These are phyloP conservation scores for Yarrowia sp. DNA, from an alignment of 805 yeast species.

Conservation along the genomic window DNA sequence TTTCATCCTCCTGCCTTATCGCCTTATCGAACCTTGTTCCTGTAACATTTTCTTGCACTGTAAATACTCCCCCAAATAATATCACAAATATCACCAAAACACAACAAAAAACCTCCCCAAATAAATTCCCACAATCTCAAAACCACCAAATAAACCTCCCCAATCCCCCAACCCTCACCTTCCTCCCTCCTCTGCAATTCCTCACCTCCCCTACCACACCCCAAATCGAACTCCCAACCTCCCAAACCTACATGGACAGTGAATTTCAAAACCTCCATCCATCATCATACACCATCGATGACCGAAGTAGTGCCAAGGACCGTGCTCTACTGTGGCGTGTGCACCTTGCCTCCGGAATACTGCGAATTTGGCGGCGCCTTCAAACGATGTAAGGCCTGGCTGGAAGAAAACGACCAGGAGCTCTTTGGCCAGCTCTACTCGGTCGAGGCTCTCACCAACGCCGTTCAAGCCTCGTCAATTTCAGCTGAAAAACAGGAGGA, in stretches of 20 bases:
- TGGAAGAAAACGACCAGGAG: slow-evolving; percentile 55
- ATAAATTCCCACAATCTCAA: too few species aligned
- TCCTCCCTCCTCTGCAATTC: too few species aligned
- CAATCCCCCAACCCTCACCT: too few species aligned
- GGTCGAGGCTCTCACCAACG: slow-evolving; percentile 49
- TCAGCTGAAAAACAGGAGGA: slow-evolving; percentile 78
- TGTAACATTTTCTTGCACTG: too few species aligned
- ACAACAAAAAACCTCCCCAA: too few species aligned
- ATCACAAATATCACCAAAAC: neutral
- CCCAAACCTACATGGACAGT: neutral
- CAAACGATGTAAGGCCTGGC: slow-evolving; percentile 82
- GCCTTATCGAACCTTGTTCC: neutral
- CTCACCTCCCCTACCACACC: neutral
- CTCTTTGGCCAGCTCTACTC: slow-evolving; percentile 59
- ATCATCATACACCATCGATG: neutral
- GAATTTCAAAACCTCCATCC: neutral
- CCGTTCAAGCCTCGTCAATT: slow-evolving; percentile 40
- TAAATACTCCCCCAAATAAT: neutral
- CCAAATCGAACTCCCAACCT: neutral
- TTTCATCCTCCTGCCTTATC: neutral
- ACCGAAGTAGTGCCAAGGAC: slow-evolving; percentile 34
- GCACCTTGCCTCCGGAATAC: slow-evolving; percentile 83
- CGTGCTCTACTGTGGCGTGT: slow-evolving; percentile 70
- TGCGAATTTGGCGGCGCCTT: slow-evolving; percentile 86
- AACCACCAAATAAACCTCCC: too few species aligned